A percentile compares a stretch with the other conserved stretches of the same genome.
phyloP scores from a whole-genome alignment of 768 basidiomycete species.

The Strobilomyces confusus region DNA sequence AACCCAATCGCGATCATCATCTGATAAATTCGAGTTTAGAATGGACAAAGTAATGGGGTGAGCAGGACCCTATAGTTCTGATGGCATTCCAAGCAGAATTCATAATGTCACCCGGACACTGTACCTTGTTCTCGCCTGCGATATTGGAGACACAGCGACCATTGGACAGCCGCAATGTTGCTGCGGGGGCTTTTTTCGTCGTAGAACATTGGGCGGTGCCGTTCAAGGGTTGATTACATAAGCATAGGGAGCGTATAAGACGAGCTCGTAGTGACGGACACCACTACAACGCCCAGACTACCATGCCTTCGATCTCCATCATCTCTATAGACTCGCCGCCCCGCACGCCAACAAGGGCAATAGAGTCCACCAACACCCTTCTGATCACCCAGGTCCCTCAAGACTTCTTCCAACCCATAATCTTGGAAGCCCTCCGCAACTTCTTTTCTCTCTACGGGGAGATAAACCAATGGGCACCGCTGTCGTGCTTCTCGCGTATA shows the following conservation, averaged over 20 bases:
- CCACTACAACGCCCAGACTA: no score
- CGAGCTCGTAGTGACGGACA: slow-evolving; percentile 1
- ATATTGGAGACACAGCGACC: slow-evolving; percentile 10
- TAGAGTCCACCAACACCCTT: slow-evolving; percentile 70
- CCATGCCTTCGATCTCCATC: slow-evolving; percentile 30
- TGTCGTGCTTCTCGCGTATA: slow-evolving; percentile 76
- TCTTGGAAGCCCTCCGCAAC: slow-evolving; percentile 59
- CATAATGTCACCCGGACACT: slow-evolving; percentile 4
- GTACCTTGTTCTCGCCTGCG: slow-evolving; percentile 2
- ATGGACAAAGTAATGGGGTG: slow-evolving; percentile 10
- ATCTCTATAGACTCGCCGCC: slow-evolving; percentile 12
- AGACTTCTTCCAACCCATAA: slow-evolving; percentile 69
- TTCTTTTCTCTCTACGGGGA: slow-evolving; percentile 78
- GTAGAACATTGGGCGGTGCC: slow-evolving; percentile 2
- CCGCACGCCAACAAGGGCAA: not conserved
- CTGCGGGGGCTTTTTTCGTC: slow-evolving; percentile 4
- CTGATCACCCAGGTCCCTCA: slow-evolving; percentile 75
- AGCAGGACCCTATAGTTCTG: not conserved
- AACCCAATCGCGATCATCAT: slow-evolving; percentile 6
- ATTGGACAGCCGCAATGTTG: slow-evolving; percentile 16
- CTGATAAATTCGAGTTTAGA: not conserved
- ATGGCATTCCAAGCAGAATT: slow-evolving; percentile 16
- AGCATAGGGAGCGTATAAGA: slow-evolving; percentile 10
- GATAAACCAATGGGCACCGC: slow-evolving; percentile 88
- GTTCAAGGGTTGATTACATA: slow-evolving; percentile 16